Evolutionary conservation across 2,329 filamentous ascomycete species (phyloP).

Genomic region (Diaporthe ampelina): DNA sequence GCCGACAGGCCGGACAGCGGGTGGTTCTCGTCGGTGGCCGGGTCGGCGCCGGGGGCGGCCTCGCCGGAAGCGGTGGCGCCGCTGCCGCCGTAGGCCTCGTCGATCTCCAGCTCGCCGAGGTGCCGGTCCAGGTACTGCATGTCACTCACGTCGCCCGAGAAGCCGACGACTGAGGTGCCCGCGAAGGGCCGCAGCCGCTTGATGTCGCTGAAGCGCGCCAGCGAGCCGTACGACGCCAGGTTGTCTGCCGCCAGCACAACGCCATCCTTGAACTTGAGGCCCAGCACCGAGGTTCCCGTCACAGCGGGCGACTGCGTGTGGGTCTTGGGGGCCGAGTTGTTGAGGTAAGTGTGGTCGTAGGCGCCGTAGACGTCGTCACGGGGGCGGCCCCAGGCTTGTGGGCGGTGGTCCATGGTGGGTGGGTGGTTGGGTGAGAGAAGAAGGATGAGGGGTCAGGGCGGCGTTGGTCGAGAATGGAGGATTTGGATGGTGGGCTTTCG

Average conservation of each 20-base stretch:
- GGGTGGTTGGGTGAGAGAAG: slow-evolving; percentile 1
- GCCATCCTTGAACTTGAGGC: slow-evolving; percentile 95
- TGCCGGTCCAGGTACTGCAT: slow-evolving; percentile 99
- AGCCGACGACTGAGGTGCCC: slow-evolving; percentile 86
- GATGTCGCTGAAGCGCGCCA: slow-evolving; percentile 95
- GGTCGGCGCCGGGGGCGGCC: slow-evolving; percentile 53
- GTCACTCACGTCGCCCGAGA: slow-evolving; percentile 97
- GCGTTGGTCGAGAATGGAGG: slow-evolving; percentile 1
- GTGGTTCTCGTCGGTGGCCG: slow-evolving; percentile 74
- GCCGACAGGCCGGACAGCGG: slow-evolving; percentile 79
- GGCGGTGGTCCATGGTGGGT: slow-evolving; percentile 76
- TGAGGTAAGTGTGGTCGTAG: slow-evolving; percentile 90
- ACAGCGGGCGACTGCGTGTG: slow-evolving; percentile 95
- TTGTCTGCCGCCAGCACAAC: slow-evolving; percentile 98
- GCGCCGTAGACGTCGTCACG: slow-evolving; percentile 96
- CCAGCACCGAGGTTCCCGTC: slow-evolving; percentile 95
- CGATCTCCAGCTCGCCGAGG: slow-evolving; percentile 86
- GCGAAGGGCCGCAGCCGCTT: slow-evolving; percentile 95
- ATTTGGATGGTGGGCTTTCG: background rate
- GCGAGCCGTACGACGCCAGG: slow-evolving; percentile 96
- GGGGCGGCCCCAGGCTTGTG: slow-evolving; percentile 82
- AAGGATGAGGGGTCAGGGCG: background rate
- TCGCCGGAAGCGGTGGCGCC: slow-evolving; percentile 50
- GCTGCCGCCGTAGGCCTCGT: slow-evolving; percentile 81
- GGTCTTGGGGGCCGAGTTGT: slow-evolving; percentile 78